Percentiles rank a stretch among this genome's conserved stretches.
Evolutionary conservation across 2,329 filamentous ascomycete genomes (phyloP).

Genomic region (Pseudogymnoascus sp.): DNA sequence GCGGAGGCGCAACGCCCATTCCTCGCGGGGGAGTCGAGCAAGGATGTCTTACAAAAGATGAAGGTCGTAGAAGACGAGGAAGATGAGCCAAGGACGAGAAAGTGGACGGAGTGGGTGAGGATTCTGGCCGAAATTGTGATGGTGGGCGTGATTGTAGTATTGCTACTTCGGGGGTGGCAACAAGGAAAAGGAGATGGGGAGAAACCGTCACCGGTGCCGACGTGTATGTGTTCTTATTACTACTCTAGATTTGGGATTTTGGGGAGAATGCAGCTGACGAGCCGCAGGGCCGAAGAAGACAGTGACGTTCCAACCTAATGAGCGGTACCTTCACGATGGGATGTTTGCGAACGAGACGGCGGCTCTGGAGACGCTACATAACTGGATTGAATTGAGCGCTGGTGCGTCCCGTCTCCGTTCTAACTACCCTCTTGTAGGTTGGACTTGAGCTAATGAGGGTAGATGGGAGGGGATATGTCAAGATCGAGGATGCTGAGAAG

Average conservation of each 20-base stretch:
- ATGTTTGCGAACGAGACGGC: constrained; percentile 11
- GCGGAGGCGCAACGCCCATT: constrained; percentile 2
- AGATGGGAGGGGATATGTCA: constrained; percentile 15
- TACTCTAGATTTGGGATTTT: background rate
- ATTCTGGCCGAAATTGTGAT: background rate
- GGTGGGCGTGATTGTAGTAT: background rate
- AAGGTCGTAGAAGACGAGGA: background rate
- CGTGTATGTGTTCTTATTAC: background rate
- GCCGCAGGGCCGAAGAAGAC: constrained; percentile 1
- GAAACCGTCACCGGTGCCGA: background rate
- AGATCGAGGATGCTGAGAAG: constrained; percentile 7
- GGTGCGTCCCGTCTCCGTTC: background rate
- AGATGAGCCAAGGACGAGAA: background rate
- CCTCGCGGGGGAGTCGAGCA: background rate
- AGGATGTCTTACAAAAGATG: background rate
- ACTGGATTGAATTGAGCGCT: constrained; percentile 15
- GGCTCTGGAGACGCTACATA: constrained; percentile 12
- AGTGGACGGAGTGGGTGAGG: background rate
- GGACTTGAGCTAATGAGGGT: background rate
- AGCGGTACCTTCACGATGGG: constrained; percentile 12
- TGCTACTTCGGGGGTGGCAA: background rate
- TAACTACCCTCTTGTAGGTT: background rate
- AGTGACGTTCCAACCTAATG: constrained; percentile 10
- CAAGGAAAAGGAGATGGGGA: background rate
- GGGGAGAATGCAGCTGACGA: background rate